Conservation (phyloP, 2,329 filamentous ascomycete genomes). For the Rasamsonia emersonii region DNA sequence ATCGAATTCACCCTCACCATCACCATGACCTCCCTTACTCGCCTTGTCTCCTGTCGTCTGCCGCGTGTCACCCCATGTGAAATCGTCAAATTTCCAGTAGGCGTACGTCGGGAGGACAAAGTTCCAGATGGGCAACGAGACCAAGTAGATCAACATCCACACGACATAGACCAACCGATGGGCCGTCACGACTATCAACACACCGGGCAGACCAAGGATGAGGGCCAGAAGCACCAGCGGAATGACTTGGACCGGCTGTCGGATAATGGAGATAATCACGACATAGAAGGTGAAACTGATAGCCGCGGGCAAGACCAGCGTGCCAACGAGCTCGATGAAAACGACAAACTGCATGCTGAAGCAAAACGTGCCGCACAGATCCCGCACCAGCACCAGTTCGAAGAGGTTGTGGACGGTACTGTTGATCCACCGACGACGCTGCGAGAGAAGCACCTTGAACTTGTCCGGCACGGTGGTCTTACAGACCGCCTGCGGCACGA, state of each 20-base stretch:
- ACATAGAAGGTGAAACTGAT: constrained; percentile 97
- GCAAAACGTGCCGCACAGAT: constrained; percentile 97
- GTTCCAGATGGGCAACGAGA: constrained; percentile 95
- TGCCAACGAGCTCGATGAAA: constrained; percentile 89
- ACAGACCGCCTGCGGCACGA: constrained; percentile 96
- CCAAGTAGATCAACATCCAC: constrained; percentile 95
- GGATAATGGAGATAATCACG: constrained; percentile 76
- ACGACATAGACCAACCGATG: constrained; percentile 85
- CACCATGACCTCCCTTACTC: constrained; percentile 70
- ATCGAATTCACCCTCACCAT: constrained; percentile 93
- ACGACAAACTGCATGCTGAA: constrained; percentile 99
- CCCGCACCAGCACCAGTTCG: constrained; percentile 89
- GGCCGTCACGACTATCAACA: constrained; percentile 87
- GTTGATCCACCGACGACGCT: constrained; percentile 98
- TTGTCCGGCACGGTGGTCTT: constrained; percentile 93
- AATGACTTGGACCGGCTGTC: constrained; percentile 70
- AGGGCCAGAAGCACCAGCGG: constrained; percentile 80
- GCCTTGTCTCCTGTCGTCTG: constrained; percentile 88
- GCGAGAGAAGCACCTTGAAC: constrained; percentile 86
- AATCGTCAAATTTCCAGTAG: constrained; percentile 99
- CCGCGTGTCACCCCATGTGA: constrained; percentile 96
- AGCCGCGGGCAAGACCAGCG: constrained; percentile 86
- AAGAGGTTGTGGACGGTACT: constrained; percentile 98
- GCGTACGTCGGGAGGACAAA: constrained; percentile 89
- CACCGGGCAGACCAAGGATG: constrained; percentile 85